Evolutionary conservation across 768 basidiomycete species (phyloP).

Genomic region (Calvatia gigantea): DNA sequence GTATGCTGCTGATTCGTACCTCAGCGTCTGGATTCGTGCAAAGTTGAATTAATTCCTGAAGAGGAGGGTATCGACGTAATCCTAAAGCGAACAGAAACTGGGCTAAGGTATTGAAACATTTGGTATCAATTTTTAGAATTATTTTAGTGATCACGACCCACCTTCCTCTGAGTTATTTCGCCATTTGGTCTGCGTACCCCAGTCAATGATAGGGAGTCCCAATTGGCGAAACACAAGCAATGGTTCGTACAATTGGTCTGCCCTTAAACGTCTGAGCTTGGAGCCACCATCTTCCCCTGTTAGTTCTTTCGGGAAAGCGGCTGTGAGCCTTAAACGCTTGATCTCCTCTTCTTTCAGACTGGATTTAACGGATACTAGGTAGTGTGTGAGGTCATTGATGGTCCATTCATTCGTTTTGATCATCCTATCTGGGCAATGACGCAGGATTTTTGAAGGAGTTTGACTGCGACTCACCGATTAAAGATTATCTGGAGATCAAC

Average conservation of each 20-base stretch:
- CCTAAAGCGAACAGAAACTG: constrained; percentile 77
- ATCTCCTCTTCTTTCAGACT: constrained; percentile 42
- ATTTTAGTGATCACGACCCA: constrained; percentile 23
- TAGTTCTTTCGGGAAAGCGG: constrained; percentile 72
- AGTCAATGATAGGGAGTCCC: constrained; percentile 81
- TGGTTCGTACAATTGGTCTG: constrained; percentile 85
- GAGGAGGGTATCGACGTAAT: constrained; percentile 62
- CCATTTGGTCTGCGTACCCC: constrained; percentile 83
- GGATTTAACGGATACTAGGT: constrained; percentile 79
- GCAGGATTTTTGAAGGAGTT: not conserved
- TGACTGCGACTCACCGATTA: constrained; percentile 49
- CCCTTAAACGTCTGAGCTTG: constrained; percentile 51
- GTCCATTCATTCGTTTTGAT: constrained; percentile 90
- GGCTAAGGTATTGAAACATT: constrained; percentile 39
- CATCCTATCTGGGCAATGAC: constrained; percentile 49
- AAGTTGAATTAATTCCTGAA: constrained; percentile 62
- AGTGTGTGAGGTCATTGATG: constrained; percentile 78
- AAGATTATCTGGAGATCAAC: constrained; percentile 95
- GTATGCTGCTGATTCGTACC: constrained; percentile 20
- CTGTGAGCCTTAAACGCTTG: constrained; percentile 58
- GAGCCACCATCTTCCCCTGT: constrained; percentile 17
- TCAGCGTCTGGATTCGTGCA: constrained; percentile 54
- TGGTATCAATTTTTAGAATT: not conserved
- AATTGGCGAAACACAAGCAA: constrained; percentile 65
- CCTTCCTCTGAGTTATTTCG: constrained; percentile 82